Evolutionary conservation across 352 stramenopile species (phyloP), one percentile per base, ranked within the genome.

Genomic region (Phytopythium chamaehyphon): DNA sequence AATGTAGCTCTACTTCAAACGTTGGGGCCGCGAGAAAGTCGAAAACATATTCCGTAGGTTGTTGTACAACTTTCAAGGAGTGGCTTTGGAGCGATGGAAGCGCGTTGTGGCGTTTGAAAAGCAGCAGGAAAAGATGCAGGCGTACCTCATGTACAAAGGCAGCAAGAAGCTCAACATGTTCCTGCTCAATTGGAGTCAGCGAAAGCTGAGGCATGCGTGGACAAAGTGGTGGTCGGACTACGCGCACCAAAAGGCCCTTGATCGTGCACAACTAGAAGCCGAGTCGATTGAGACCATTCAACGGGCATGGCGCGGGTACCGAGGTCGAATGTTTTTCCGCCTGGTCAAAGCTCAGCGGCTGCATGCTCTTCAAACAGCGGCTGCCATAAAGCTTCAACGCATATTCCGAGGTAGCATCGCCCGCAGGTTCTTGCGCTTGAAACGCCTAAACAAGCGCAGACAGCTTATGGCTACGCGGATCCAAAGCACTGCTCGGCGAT

Each of bases 61-160:
- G 33, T 54, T 91, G 3, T 88, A 73, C 48, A 85, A 86, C 40
- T 57, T 87, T 12, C 69, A 91, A 33, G 73, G 69, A 24, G 53
- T 87, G 3, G 83, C 80, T 5, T 82, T 91, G 36, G 56, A 66
- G 33, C 65, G 73, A n/a, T 93, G 73, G 75, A 73, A 69, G 21
- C 57, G 72, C 6, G 59, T 59, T 19, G 59, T 88, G 15, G 68
- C 58, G 33, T 69, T 56, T 24, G 73, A 88, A 33, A 90, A 85
- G 48, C 78, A 90, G 38, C 74, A 89, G 31, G 80, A 91, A 36
- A 88, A 88, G 42, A 61, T 83, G 11, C 68, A 86, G 23, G 74
- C 69, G 2, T 87, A 91, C 21, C 60, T 90, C 18, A 69, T 90
- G 36, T 91, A 89, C 66, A 89, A 88, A 47, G 83, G 83, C 18